Evolutionary conservation across 768 basidiomycete genomes (phyloP).

Genomic region (Lentinula guzmanii): DNA sequence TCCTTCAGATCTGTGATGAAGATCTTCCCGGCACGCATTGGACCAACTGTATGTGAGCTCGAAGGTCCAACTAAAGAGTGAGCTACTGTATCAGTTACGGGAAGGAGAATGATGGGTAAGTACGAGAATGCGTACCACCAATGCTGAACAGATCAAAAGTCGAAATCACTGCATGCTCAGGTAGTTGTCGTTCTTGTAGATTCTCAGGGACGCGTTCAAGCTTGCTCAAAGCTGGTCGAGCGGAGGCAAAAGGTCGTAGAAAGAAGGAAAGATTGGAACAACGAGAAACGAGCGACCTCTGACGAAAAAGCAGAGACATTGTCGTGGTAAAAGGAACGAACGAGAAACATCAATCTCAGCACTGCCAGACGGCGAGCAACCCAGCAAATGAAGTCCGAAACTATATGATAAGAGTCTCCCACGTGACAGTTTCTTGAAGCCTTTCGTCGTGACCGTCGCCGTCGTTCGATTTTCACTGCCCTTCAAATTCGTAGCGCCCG

Average conservation of each 20-base stretch:
- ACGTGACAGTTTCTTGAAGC: not conserved
- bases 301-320: not conserved
- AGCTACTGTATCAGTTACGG: not conserved
- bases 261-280: not conserved
- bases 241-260: not conserved
- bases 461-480: not conserved
- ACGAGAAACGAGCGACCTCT: too few relatives aligned
- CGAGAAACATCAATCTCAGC: not conserved
- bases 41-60: slow-evolving; percentile 46
- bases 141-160: slow-evolving; percentile 92
- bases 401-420: not conserved
- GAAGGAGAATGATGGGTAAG: not conserved
- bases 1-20: slow-evolving; percentile 75
- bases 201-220: slow-evolving; percentile 1
- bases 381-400: not conserved
- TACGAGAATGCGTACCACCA: slow-evolving; percentile 44
- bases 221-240: not conserved
- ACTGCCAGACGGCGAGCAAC: not conserved
- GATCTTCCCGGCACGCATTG: slow-evolving; percentile 88
- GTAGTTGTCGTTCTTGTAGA: slow-evolving; percentile 22
- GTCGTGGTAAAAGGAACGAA: not conserved
- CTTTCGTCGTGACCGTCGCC: not conserved
- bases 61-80: slow-evolving; percentile 38
- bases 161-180: slow-evolving; percentile 88
- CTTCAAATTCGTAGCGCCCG: not conserved